Evolutionary conservation across 169 alveolate species (phyloP).

Genomic region (Plasmodium coatneyi): DNA sequence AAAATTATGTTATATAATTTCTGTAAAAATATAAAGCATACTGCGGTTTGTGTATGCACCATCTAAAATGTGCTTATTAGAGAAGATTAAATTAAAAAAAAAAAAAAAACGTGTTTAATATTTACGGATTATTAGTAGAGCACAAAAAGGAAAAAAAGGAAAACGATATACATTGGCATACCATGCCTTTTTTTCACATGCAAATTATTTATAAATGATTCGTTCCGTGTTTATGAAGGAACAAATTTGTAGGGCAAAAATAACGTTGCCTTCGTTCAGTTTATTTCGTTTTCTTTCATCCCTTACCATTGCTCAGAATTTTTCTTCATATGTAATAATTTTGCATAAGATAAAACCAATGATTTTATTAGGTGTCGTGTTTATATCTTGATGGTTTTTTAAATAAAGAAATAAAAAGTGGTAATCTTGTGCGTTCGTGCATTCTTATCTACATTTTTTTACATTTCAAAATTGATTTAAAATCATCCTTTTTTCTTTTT

Average conservation of each 20-base stretch:
- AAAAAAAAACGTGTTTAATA: not conserved
- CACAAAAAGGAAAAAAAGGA: not conserved
- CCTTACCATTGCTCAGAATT: not conserved
- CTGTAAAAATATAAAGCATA: not conserved
- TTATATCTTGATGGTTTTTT: not conserved
- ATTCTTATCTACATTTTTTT: not conserved
- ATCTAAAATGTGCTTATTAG: not conserved
- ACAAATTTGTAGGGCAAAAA: not conserved
- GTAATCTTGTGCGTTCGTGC: not conserved
- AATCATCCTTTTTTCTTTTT: not conserved
- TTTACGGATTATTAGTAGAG: not conserved
- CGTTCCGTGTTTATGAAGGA: not conserved
- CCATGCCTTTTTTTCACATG: not conserved
- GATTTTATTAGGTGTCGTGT: not conserved
- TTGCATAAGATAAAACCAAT: not conserved
- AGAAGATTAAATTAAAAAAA: not conserved
- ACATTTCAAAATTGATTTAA: not conserved
- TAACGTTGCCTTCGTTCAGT: not conserved
- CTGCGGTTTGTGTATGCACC: not conserved
- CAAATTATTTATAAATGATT: no score
- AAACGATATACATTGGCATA: not conserved
- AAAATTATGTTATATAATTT: not conserved
- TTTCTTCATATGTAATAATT: not conserved
- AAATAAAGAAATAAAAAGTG: not conserved
- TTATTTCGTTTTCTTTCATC: not conserved